Evolutionary conservation across 148 eudicot species (phyloP).

Genomic region (Spergularia marina): DNA sequence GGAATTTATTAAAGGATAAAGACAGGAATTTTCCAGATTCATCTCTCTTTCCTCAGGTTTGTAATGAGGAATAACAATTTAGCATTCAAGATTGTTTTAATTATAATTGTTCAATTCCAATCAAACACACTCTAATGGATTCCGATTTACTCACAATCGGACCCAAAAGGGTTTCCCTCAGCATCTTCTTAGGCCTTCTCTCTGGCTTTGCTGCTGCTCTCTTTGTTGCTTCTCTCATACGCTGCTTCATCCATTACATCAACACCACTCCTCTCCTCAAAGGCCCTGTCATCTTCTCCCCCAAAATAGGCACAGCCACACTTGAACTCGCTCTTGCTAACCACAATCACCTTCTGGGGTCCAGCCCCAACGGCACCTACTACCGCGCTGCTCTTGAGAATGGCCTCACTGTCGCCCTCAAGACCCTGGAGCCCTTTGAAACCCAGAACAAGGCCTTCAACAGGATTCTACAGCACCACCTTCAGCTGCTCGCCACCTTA

Average conservation of each 20-base stretch:
- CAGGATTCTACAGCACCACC: conserved; percentile 61
- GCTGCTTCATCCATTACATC: conserved; percentile 52
- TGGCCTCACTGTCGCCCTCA: conserved; percentile 68
- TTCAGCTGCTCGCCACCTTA: conserved; percentile 57
- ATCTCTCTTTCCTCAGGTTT: no score
- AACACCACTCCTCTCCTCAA: conserved; percentile 63
- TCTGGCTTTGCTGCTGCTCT: conserved; percentile 50
- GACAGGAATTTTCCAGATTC: no score
- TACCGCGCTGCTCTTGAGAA: conserved; percentile 66
- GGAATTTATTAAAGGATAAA: no score
- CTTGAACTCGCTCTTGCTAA: conserved; percentile 58
- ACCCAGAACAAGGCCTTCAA: conserved; percentile 41
- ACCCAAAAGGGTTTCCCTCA: conserved; percentile 42
- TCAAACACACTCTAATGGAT: conserved; percentile 19
- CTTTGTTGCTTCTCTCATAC: conserved; percentile 47
- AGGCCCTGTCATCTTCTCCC: conserved; percentile 84
- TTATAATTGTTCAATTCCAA: background rate
- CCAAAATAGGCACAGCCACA: conserved; percentile 54
- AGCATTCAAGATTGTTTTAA: no score
- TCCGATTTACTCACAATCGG: conserved; percentile 22
- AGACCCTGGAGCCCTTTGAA: conserved; percentile 59
- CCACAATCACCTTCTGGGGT: conserved; percentile 51
- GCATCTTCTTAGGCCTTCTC: conserved; percentile 55
- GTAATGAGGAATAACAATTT: no score
- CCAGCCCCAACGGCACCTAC: conserved; percentile 61